These are phyloP conservation scores for Bipolaris victoriae DNA, from an alignment of 2,329 filamentous ascomycete genomes.

Conservation along the genomic window DNA sequence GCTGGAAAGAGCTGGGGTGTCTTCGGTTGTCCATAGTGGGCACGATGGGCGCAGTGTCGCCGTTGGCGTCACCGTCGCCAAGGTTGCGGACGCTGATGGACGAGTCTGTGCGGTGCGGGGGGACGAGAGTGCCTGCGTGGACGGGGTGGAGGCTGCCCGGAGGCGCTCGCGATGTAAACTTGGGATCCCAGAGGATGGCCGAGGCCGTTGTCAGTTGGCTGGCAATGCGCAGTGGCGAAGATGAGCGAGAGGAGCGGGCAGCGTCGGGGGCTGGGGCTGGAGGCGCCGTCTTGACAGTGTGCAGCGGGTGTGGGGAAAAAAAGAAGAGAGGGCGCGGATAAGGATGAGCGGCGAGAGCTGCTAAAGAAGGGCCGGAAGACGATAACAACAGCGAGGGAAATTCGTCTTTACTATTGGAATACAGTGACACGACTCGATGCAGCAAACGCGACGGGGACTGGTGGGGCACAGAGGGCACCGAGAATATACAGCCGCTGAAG, in stretches of 20 bases:
- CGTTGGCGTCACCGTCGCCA: constrained; percentile 54
- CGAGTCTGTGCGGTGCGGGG: constrained; percentile 57
- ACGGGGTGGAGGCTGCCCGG: constrained; percentile 55
- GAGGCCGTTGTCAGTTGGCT: constrained; percentile 57
- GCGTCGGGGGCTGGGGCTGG: constrained; percentile 20
- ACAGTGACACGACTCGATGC: constrained; percentile 12
- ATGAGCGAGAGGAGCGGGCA: constrained; percentile 8
- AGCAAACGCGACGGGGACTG: constrained; percentile 14
- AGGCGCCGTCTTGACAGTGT: constrained; percentile 20
- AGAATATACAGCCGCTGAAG: neutral
- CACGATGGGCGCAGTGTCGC: constrained; percentile 42
- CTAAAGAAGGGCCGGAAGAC: constrained; percentile 7
- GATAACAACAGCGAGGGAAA: constrained; percentile 10
- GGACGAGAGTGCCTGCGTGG: constrained; percentile 56
- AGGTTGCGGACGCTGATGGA: constrained; percentile 58
- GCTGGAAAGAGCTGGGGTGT: constrained; percentile 97
- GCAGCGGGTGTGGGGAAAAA: neutral
- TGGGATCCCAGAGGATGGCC: constrained; percentile 58
- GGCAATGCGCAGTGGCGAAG: constrained; percentile 50
- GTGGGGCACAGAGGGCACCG: constrained; percentile 11
- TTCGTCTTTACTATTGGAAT: constrained; percentile 1
- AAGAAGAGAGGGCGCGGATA: neutral
- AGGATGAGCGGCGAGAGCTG: neutral
- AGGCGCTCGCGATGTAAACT: constrained; percentile 54
- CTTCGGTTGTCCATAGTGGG: constrained; percentile 83